A percentile compares a stretch with the other conserved stretches of the same genome.
phyloP scores from a whole-genome alignment of 192 early-diverging fungal species.

The Umbelopsis sp. region DNA sequence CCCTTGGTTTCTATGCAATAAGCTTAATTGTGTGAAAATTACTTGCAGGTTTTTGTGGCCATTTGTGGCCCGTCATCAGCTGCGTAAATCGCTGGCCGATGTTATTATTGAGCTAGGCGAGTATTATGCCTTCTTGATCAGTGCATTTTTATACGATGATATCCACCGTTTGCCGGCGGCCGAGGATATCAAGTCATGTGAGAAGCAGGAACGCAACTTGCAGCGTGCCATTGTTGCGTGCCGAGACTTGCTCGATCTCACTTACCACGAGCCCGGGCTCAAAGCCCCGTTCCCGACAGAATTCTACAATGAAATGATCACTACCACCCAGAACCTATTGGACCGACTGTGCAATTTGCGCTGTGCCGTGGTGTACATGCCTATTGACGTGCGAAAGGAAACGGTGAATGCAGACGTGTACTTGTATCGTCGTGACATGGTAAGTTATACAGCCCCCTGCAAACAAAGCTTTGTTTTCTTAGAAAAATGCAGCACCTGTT shows the following conservation, averaged over 20 bases:
- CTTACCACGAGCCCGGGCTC: slow-evolving; percentile 72
- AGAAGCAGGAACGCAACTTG: slow-evolving; percentile 32
- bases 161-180: slow-evolving; percentile 27
- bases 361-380: slow-evolving; percentile 45
- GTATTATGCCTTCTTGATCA: slow-evolving; percentile 69
- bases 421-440: slow-evolving; percentile 51
- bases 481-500: too few species aligned
- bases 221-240: slow-evolving; percentile 32
- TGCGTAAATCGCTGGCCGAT: slow-evolving; percentile 57
- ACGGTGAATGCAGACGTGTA: slow-evolving; percentile 42
- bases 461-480: too few species aligned
- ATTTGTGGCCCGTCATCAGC: slow-evolving; percentile 70
- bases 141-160: slow-evolving; percentile 62
- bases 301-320: slow-evolving; percentile 67
- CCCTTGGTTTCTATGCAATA: too few species aligned
- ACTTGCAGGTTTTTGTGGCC: slow-evolving; percentile 62
- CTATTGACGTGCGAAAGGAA: slow-evolving; percentile 41
- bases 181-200: slow-evolving; percentile 25
- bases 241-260: slow-evolving; percentile 55
- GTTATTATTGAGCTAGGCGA: slow-evolving; percentile 53
- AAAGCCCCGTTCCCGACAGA: slow-evolving; percentile 70
- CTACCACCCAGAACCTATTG: slow-evolving; percentile 66
- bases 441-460: slow-evolving; percentile 29
- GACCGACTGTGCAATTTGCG: slow-evolving; percentile 73
- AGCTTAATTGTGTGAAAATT: too few species aligned